Evolutionary conservation across 2,329 filamentous ascomycete species (phyloP).

Genomic region (Ceratocystis variospora): DNA sequence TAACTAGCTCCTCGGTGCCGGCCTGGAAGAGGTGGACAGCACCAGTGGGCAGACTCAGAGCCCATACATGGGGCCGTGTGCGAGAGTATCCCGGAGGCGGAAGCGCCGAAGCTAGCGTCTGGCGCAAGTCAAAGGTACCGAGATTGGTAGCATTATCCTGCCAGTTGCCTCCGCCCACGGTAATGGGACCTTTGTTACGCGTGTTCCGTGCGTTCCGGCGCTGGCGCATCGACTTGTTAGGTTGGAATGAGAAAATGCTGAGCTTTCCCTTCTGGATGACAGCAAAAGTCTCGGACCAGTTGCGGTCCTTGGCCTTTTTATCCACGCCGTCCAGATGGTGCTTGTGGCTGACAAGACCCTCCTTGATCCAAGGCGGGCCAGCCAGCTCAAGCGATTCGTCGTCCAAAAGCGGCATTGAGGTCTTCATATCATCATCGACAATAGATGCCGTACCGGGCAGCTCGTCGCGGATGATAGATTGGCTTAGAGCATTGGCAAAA

Average conservation of each 20-base stretch:
- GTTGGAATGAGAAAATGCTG: conserved; percentile 83
- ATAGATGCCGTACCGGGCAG: conserved; percentile 41
- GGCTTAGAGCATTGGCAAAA: conserved; percentile 90
- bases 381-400: conserved; percentile 85
- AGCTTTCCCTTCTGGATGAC: conserved; percentile 92
- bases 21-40: conserved; percentile 98
- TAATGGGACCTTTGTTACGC: conserved; percentile 37
- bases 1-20: conserved; percentile 84
- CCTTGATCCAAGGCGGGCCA: conserved; percentile 96
- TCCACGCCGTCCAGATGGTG: conserved; percentile 85
- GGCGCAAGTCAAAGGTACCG: conserved; percentile 73
- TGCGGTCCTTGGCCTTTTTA: conserved; percentile 84
- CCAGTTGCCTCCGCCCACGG: conserved; percentile 95
- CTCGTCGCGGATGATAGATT: conserved; percentile 82
- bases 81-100: conserved; percentile 90
- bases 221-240: conserved; percentile 59
- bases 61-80: conserved; percentile 81
- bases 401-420: conserved; percentile 57
- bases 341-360: conserved; percentile 90
- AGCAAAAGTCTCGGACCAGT: conserved; percentile 90
- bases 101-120: conserved; percentile 80
- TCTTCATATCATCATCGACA: conserved; percentile 47
- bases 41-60: conserved; percentile 77
- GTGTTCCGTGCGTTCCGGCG: conserved; percentile 37
- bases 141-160: conserved; percentile 88